Evolutionary conservation across 305 asterid genomes (phyloP).

Genomic region (Solanum hybrid): DNA sequence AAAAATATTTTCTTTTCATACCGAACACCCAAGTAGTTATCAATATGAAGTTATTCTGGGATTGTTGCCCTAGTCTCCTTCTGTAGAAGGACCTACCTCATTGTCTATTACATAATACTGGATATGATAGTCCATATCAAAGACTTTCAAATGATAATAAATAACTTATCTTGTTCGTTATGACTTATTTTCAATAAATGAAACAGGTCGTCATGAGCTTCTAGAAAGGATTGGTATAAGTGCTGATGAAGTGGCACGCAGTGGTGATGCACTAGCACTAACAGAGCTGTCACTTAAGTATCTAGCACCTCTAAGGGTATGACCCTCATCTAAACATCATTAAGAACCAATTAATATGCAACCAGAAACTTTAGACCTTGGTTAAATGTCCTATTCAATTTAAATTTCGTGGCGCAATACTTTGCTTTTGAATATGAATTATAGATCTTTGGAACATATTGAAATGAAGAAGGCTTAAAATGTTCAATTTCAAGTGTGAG

Average conservation of each 20-base stretch:
- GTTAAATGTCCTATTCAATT: background rate
- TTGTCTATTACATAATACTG: background rate
- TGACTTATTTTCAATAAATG: slow-evolving; percentile 1
- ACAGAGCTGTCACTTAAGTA: slow-evolving; percentile 76
- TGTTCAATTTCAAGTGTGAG: background rate
- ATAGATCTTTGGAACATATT: background rate
- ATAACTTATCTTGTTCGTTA: background rate
- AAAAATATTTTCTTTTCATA: background rate
- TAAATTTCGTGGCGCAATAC: background rate
- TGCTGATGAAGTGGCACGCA: slow-evolving; percentile 77
- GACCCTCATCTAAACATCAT: slow-evolving; percentile 5
- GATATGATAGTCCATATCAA: background rate
- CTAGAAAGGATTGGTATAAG: slow-evolving; percentile 57
- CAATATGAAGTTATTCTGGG: background rate
- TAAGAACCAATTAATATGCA: background rate
- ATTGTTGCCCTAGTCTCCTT: background rate
- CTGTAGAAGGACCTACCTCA: background rate
- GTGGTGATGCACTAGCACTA: slow-evolving; percentile 68
- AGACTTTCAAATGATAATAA: background rate
- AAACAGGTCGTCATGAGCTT: slow-evolving; percentile 89
- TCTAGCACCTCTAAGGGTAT: slow-evolving; percentile 76
- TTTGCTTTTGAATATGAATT: no score
- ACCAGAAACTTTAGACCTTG: background rate
- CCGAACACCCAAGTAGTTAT: background rate
- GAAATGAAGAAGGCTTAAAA: background rate